Evolutionary conservation across 345 rosid genomes (phyloP), one percentile per base, ranked within the genome.

Genomic region (Chamaenerion angustifolium): DNA sequence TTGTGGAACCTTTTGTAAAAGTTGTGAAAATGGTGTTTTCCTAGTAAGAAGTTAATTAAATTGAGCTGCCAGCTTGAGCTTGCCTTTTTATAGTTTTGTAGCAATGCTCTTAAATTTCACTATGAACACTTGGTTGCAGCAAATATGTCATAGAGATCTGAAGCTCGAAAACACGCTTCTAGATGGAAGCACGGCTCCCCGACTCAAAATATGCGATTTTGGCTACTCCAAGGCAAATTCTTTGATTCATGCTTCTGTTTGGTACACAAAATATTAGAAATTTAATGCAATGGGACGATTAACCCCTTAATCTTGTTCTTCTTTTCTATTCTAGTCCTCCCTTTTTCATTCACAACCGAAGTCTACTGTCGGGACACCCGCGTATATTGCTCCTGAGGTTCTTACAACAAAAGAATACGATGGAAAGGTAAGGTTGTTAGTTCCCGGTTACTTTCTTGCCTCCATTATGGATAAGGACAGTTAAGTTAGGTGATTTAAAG

Each of bases 321-420:
- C 37, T 35, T 16, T 27, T n/a, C 43, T 12, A 46, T 35, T 56
- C 8, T 54, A 82, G 95, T 88, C 97, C 44, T 69, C 85, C 10
- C 85, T 82, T 49, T 71, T 85, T 59, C 95, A 88, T 59, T 88
- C 97, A 42, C 97, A 88, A 45, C 97, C 97, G 46, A 88, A 88
- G 66, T 88, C 97, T 9, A 80, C 95, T 0, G 97, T 85, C 13
- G 97, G 97, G 61, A 85, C 93, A 2, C 97, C 95, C 4, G 97
- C 97, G 45, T 85, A 82, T 43, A 80, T 88, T 23, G 97, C 97
- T 1, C 97, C 97, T 0, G 93, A 88, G 68, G 85, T 88, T 44
- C 60, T 88, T 27, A 64, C 81, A 0, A 77, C 68, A 4, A 85
- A 76, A 65, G 95, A 82, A 62, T 88, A 88, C 54, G 81, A 88